Evolutionary conservation across 441 rosid genomes (phyloP).

Genomic region (Flueggea neowawraea): DNA sequence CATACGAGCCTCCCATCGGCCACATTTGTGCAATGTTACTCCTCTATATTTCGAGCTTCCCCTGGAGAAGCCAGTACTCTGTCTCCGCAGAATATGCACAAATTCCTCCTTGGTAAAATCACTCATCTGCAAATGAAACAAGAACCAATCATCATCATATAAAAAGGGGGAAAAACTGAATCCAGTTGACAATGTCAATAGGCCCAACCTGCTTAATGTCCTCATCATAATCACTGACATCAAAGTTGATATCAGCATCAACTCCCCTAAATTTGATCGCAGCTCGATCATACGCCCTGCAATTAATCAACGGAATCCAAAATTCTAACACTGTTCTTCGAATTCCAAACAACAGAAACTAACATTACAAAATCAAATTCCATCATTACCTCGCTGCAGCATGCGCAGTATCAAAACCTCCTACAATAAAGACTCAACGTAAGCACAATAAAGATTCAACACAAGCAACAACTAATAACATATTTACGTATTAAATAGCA

Average conservation of each 20-base stretch:
- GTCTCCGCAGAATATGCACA: slow-evolving; percentile 77
- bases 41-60: slow-evolving; percentile 90
- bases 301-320: slow-evolving; percentile 5
- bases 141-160: not conserved
- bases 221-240: slow-evolving; percentile 57
- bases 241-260: slow-evolving; percentile 91
- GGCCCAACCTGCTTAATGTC: slow-evolving; percentile 69
- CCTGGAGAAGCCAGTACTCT: slow-evolving; percentile 78
- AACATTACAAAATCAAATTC: not conserved
- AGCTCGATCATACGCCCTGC: slow-evolving; percentile 93
- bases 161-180: not conserved
- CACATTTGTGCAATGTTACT: slow-evolving; percentile 90
- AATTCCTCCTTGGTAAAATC: slow-evolving; percentile 79
- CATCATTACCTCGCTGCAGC: slow-evolving; percentile 77
- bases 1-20: slow-evolving; percentile 95
- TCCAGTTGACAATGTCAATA: not conserved
- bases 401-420: slow-evolving; percentile 95
- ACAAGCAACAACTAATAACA: not conserved
- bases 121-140: slow-evolving; percentile 44
- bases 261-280: slow-evolving; percentile 90
- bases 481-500: too few species aligned
- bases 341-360: slow-evolving; percentile 1
- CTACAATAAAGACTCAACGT: too few species aligned
- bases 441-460: slow-evolving; percentile 8
- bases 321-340: too few species aligned